A percentile compares a stretch with the other conserved stretches of the same genome.
Evolutionary conservation across 805 yeast genomes (phyloP).

Genomic region (Ogataea thermomethanolica): DNA sequence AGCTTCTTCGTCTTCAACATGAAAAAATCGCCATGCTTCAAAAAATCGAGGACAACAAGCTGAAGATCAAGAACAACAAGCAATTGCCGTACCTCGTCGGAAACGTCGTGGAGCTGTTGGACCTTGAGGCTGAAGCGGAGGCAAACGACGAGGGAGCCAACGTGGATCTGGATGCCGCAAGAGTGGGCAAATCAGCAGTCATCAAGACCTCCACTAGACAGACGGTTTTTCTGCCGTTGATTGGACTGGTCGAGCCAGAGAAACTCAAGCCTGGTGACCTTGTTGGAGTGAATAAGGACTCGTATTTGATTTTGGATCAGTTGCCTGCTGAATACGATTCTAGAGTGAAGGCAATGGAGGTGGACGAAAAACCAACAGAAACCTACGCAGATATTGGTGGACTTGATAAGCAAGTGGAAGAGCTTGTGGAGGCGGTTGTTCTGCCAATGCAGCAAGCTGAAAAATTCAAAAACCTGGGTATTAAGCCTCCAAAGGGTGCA

Average conservation of each 20-base stretch:
- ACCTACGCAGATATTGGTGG: slow-evolving; percentile 98
- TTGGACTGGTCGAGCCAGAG: slow-evolving; percentile 91
- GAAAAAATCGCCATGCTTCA: slow-evolving; percentile 92
- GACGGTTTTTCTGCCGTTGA: slow-evolving; percentile 92
- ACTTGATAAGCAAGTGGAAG: slow-evolving; percentile 96
- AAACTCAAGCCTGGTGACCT: slow-evolving; percentile 95
- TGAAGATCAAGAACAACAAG: slow-evolving; percentile 90
- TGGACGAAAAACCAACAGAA: slow-evolving; percentile 97
- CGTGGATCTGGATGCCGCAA: slow-evolving; percentile 85
- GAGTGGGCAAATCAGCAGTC: slow-evolving; percentile 96
- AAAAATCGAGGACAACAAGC: slow-evolving; percentile 92
- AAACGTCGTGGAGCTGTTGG: slow-evolving; percentile 90
- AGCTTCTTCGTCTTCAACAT: slow-evolving; percentile 83
- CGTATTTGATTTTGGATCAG: slow-evolving; percentile 88
- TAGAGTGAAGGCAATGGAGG: slow-evolving; percentile 98
- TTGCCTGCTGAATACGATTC: slow-evolving; percentile 97
- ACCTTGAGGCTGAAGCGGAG: slow-evolving; percentile 78
- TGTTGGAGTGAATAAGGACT: slow-evolving; percentile 96
- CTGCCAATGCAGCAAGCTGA: slow-evolving; percentile 98
- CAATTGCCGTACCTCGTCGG: slow-evolving; percentile 96
- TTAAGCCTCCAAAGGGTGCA: slow-evolving; percentile 98
- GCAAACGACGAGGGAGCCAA: slow-evolving; percentile 92
- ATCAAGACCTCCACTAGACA: slow-evolving; percentile 97
- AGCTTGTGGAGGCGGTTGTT: slow-evolving; percentile 96
- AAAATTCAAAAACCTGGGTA: slow-evolving; percentile 89